These are phyloP conservation scores for Trametes sp. DNA, from an alignment of 1,284 basidiomycete species.

Conservation along the genomic window DNA sequence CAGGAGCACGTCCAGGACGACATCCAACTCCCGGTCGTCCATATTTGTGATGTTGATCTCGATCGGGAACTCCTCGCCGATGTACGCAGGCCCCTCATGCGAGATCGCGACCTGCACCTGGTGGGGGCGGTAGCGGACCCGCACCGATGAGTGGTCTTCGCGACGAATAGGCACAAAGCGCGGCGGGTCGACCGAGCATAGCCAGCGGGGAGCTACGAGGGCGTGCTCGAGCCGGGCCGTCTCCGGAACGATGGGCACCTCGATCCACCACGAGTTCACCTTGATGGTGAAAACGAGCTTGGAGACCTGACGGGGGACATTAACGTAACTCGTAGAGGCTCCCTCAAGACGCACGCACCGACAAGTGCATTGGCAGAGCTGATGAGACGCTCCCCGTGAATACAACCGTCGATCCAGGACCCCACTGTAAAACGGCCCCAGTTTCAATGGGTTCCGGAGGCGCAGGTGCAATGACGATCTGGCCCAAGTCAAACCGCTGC, in stretches of 20 bases:
- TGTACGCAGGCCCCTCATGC: slow-evolving; percentile 72
- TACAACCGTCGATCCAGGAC: slow-evolving; percentile 56
- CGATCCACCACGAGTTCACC: slow-evolving; percentile 69
- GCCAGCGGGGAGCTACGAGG: slow-evolving; percentile 55
- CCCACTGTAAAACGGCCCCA: slow-evolving; percentile 63
- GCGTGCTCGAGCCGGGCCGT: slow-evolving; percentile 44
- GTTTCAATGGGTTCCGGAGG: slow-evolving; percentile 37
- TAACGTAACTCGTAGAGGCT: not conserved
- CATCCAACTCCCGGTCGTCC: slow-evolving; percentile 71
- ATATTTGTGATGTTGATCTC: slow-evolving; percentile 69
- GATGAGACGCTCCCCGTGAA: slow-evolving; percentile 64
- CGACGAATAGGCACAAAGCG: slow-evolving; percentile 60
- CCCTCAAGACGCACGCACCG: slow-evolving; percentile 45
- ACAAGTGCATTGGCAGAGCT: slow-evolving; percentile 53
- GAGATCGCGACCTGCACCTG: slow-evolving; percentile 59
- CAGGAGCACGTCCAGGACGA: slow-evolving; percentile 76
- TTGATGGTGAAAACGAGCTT: slow-evolving; percentile 59
- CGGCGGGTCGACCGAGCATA: slow-evolving; percentile 57
- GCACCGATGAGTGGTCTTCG: slow-evolving; percentile 59
- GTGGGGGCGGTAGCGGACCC: slow-evolving; percentile 72
- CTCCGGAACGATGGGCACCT: slow-evolving; percentile 53
- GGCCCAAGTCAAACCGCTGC: slow-evolving; percentile 54
- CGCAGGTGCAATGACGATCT: slow-evolving; percentile 34
- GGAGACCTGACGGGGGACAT: slow-evolving; percentile 49
- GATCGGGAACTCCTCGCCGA: slow-evolving; percentile 82